These are phyloP conservation scores for Colletotrichum truncatum DNA, from an alignment of 2,329 filamentous ascomycete genomes.

Conservation along the genomic window DNA sequence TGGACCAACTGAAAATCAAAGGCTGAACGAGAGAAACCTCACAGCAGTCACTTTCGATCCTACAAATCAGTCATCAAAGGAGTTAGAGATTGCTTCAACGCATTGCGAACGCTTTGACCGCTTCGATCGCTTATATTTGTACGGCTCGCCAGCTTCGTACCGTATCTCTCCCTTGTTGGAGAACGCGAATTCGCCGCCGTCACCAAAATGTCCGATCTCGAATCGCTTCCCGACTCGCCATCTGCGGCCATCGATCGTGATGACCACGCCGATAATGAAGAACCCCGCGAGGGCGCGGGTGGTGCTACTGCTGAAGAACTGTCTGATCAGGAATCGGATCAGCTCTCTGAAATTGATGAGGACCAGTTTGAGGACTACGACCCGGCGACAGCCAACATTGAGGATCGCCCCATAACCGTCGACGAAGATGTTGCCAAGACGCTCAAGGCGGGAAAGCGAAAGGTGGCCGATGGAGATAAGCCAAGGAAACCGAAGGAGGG, in stretches of 20 bases:
- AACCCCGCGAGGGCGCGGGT: constrained; percentile 46
- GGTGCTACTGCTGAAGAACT: constrained; percentile 50
- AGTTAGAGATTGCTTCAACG: too few species aligned
- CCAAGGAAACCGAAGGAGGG: constrained; percentile 80
- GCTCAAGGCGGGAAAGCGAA: constrained; percentile 71
- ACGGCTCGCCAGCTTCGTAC: background rate
- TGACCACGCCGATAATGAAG: constrained; percentile 50
- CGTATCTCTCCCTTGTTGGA: background rate
- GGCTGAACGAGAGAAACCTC: background rate
- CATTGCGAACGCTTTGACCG: background rate
- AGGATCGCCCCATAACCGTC: constrained; percentile 72
- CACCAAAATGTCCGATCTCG: constrained; percentile 55
- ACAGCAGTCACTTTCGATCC: background rate
- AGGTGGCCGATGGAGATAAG: constrained; percentile 70
- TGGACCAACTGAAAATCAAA: constrained; percentile 29
- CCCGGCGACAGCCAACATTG: constrained; percentile 68
- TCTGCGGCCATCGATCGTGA: constrained; percentile 38
- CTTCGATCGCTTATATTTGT: background rate
- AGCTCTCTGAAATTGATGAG: constrained; percentile 75
- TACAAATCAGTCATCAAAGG: too few species aligned
- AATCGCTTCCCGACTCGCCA: constrained; percentile 50
- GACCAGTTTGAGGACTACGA: constrained; percentile 77
- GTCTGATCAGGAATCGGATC: constrained; percentile 66
- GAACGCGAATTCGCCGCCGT: background rate
- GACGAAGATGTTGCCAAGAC: constrained; percentile 73